phyloP scores from a whole-genome alignment of 2,329 filamentous ascomycete genomes.

The Ilyonectria mors-panacis region DNA sequence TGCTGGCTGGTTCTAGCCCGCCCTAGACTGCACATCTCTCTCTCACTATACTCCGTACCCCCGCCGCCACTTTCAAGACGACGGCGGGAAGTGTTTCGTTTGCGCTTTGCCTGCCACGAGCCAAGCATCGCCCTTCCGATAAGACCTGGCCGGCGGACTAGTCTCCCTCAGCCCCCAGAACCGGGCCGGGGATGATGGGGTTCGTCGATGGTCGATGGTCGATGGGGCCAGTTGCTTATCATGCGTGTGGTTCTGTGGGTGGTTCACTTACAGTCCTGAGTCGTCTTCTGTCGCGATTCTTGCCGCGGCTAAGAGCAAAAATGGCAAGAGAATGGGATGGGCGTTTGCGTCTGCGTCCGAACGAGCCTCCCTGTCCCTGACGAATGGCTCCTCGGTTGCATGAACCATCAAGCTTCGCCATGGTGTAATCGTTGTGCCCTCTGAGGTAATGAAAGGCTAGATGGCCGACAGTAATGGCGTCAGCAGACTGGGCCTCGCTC shows the following conservation, averaged over 20 bases:
- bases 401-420: conserved; percentile 18
- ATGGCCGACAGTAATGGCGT: conserved; percentile 38
- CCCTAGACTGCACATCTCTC: neutral
- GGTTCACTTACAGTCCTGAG: neutral
- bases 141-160: neutral
- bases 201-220: neutral
- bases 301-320: conserved; percentile 6
- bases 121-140: neutral
- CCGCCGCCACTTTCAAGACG: neutral
- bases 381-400: neutral
- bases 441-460: conserved; percentile 20
- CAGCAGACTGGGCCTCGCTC: conserved; percentile 38
- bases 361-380: neutral
- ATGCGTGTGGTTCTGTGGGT: neutral
- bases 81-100: neutral
- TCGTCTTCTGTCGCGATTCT: neutral
- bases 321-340: neutral
- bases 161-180: neutral
- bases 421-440: conserved; percentile 39
- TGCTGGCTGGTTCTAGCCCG: neutral
- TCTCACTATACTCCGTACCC: neutral
- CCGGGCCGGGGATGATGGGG: neutral
- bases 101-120: neutral
- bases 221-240: conserved; percentile 11
- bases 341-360: neutral